phyloP scores from a whole-genome alignment of 495 filamentous ascomycete genomes.

The Podospora appendiculata region DNA sequence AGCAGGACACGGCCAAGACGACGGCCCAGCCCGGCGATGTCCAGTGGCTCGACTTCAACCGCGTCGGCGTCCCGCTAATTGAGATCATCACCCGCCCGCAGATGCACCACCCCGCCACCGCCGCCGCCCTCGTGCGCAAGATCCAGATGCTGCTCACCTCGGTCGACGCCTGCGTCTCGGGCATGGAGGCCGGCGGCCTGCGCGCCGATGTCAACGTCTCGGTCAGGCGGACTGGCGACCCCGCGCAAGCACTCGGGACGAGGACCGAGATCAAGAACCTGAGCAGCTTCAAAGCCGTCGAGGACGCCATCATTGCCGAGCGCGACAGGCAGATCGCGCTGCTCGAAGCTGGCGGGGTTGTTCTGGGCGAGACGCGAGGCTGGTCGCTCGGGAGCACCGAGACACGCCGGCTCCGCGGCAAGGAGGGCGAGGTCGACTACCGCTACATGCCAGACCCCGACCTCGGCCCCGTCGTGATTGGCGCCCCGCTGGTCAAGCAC shows the following conservation, averaged over 20 bases:
- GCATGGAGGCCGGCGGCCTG: slow-evolving; percentile 90
- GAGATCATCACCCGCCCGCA: slow-evolving; percentile 91
- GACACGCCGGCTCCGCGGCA: slow-evolving; percentile 74
- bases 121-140: slow-evolving; percentile 80
- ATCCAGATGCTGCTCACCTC: slow-evolving; percentile 75
- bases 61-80: slow-evolving; percentile 81
- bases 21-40: slow-evolving; percentile 62
- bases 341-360: slow-evolving; percentile 66
- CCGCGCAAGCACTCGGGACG: slow-evolving; percentile 56
- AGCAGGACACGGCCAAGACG: slow-evolving; percentile 97
- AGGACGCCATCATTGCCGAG: slow-evolving; percentile 88
- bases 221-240: slow-evolving; percentile 48
- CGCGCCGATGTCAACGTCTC: slow-evolving; percentile 96
- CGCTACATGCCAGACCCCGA: slow-evolving; percentile 98
- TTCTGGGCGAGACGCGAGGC: slow-evolving; percentile 86
- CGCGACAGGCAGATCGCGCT: slow-evolving; percentile 78
- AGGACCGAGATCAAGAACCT: slow-evolving; percentile 98
- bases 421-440: slow-evolving; percentile 97
- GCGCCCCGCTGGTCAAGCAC: slow-evolving; percentile 55
- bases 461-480: slow-evolving; percentile 70
- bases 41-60: slow-evolving; percentile 90
- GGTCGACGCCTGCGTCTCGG: slow-evolving; percentile 73
- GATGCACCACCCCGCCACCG: slow-evolving; percentile 76
- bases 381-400: slow-evolving; percentile 78
- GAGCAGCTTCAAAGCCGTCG: slow-evolving; percentile 86